These are phyloP conservation scores for Adansonia rubrostipa DNA, from an alignment of 441 rosid species.

Conservation along the genomic window DNA sequence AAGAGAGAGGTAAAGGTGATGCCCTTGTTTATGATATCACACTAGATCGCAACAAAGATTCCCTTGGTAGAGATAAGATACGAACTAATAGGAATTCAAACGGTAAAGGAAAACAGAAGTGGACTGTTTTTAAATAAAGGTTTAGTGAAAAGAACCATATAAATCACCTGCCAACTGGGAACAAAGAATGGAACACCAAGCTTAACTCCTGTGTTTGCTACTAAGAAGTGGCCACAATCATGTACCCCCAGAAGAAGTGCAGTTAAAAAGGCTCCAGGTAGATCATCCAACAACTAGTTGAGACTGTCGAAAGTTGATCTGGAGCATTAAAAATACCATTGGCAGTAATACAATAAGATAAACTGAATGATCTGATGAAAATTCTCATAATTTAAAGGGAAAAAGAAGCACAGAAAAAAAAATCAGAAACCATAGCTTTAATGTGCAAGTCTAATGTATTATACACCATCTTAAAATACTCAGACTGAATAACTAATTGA, in stretches of 20 bases:
- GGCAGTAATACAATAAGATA: slow-evolving; percentile 11
- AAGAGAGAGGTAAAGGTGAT: background rate
- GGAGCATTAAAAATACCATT: slow-evolving; percentile 37
- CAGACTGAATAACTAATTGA: background rate
- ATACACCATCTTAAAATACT: background rate
- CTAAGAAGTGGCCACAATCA: slow-evolving; percentile 73
- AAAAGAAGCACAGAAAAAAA: background rate
- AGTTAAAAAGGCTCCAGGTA: slow-evolving; percentile 87
- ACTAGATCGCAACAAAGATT: slow-evolving; percentile 4
- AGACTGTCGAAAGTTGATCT: slow-evolving; percentile 80
- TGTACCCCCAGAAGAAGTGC: slow-evolving; percentile 79
- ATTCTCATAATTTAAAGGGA: background rate
- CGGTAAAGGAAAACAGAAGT: background rate
- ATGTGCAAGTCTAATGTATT: background rate
- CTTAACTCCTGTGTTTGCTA: slow-evolving; percentile 66
- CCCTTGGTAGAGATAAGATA: background rate
- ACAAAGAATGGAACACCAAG: slow-evolving; percentile 91
- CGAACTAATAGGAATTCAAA: background rate
- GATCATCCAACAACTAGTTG: slow-evolving; percentile 65
- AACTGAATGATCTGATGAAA: background rate
- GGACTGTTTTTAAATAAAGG: background rate
- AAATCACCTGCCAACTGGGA: slow-evolving; percentile 96
- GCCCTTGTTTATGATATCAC: slow-evolving; percentile 2
- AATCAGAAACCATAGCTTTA: background rate
- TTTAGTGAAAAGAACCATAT: slow-evolving; percentile 22